Base-by-base conservation (phyloP, 768 basidiomycete species). In the Podaxis sp. region DNA sequence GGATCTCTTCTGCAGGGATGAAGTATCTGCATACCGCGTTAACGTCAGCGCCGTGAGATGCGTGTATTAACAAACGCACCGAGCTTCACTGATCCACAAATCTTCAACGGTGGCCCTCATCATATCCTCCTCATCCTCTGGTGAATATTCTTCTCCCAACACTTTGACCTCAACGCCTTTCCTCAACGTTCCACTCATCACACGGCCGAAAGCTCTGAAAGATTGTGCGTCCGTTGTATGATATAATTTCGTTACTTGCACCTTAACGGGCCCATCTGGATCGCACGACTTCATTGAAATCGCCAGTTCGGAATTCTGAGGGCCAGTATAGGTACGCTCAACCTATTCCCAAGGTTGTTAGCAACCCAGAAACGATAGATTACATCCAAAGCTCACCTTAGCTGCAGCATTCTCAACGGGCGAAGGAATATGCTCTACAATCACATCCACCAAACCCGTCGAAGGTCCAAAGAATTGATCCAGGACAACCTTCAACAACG, bases 121-220 rank as follows among this genome's bases (percentile, higher is more conserved):
- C 95, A 98, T 96, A 71, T 99, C 97, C 76, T 99, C 97, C 77
- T 99, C 96, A 67, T 99, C 97, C 70, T 98, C 96, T n/a, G 93
- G 92, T 13, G 95, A 96, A 74, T 96, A 99, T 0, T 95, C 95
- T 73, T 99, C 97, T 61, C 97, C 97, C 6, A 99, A 80, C n/a
- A 99, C 96, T 78, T 97, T 98, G 66, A 99, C 82, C 38, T 87
- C 80, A 82, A 86, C 83, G 12, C 95, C 95, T 68, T 90, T 90
- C 68, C 82, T 80, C 24, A 98, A 75, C 0, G 96, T 97, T 19
- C 97, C 97, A 68, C 93, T 95, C 74, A 98, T 81, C 17, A 99
- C 88, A 64, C 97, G 87, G 40, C 96, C 97, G 70, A 96, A 98
- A 6, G 97, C 94, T 58, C 97, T 83, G 84, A 99, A 99, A 38